Evolutionary conservation across 1,284 basidiomycete species (phyloP).

Genomic region (Vanrija humicola): DNA sequence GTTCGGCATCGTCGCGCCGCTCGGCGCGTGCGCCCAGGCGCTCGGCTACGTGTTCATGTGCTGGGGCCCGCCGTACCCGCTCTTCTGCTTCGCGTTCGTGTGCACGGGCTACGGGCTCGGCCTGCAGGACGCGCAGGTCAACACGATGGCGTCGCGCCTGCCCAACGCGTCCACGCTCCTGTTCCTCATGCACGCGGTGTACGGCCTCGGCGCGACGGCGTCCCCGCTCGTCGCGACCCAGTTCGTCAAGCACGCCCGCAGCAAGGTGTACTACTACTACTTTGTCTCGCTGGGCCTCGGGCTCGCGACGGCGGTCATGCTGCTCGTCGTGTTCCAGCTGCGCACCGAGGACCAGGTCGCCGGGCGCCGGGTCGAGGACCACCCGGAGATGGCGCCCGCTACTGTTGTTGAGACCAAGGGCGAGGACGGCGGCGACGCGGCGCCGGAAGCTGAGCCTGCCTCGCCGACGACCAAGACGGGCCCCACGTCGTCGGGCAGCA

Average conservation of each 20-base stretch:
- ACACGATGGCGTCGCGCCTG: constrained; percentile 34
- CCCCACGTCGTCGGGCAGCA: constrained; percentile 21
- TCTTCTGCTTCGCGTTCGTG: constrained; percentile 59
- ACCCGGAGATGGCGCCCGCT: background rate
- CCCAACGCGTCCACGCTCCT: constrained; percentile 53
- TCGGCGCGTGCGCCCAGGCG: constrained; percentile 40
- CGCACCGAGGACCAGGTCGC: constrained; percentile 55
- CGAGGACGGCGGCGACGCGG: background rate
- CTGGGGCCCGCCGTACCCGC: constrained; percentile 63
- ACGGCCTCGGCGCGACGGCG: constrained; percentile 63
- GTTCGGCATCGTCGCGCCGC: constrained; percentile 54
- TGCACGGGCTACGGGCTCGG: constrained; percentile 62
- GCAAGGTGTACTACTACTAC: constrained; percentile 60
- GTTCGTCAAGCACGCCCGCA: constrained; percentile 54
- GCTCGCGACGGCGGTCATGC: constrained; percentile 51
- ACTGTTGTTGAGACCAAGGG: background rate
- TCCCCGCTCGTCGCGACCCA: constrained; percentile 66
- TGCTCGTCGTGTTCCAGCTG: constrained; percentile 57
- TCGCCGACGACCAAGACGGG: background rate
- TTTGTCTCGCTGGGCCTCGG: constrained; percentile 60
- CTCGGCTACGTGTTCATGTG: constrained; percentile 58
- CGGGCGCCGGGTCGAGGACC: constrained; percentile 19
- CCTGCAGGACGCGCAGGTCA: constrained; percentile 51
- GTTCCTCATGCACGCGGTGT: constrained; percentile 61
- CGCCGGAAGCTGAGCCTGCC: background rate